A percentile compares a stretch with the other conserved stretches of the same genome.
phyloP scores from a whole-genome alignment of 768 basidiomycete species.

The Kwoniella europaea region DNA sequence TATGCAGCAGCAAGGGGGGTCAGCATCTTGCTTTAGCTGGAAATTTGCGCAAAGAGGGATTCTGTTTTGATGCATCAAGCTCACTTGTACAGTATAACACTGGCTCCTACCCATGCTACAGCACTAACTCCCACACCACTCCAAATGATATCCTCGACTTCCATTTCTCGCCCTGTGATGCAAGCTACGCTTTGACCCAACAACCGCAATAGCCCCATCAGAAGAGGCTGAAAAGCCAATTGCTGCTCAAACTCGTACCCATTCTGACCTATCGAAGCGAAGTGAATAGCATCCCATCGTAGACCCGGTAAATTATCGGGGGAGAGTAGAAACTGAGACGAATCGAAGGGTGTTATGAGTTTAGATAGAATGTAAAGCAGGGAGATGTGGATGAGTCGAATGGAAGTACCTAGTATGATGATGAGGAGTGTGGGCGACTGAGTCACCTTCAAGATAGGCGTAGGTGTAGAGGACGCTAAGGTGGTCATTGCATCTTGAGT shows the following conservation, averaged over 20 bases:
- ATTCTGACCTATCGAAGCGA: slow-evolving; percentile 68
- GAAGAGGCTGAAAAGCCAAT: slow-evolving; percentile 84
- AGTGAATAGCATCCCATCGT: slow-evolving; percentile 91
- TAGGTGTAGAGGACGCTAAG: no score
- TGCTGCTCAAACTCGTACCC: slow-evolving; percentile 74
- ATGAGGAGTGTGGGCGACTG: slow-evolving; percentile 5
- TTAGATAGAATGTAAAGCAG: slow-evolving; percentile 21
- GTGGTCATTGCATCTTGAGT: background rate
- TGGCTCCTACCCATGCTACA: slow-evolving; percentile 36
- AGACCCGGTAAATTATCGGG: slow-evolving; percentile 59
- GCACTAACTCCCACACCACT: slow-evolving; percentile 43
- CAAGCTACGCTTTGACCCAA: slow-evolving; percentile 30
- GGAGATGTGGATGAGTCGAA: slow-evolving; percentile 24
- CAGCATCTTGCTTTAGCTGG: background rate
- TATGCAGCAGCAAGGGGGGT: slow-evolving; percentile 59
- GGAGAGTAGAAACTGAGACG: slow-evolving; percentile 30
- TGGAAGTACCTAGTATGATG: slow-evolving; percentile 15
- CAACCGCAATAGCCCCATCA: slow-evolving; percentile 65
- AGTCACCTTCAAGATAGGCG: background rate
- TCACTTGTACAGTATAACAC: slow-evolving; percentile 55
- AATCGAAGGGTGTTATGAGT: slow-evolving; percentile 40
- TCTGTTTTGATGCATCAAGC: slow-evolving; percentile 20
- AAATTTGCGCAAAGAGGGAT: no score
- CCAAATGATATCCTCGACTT: slow-evolving; percentile 32
- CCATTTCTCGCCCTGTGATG: background rate